Percentiles rank a stretch among this genome's conserved stretches.
These are phyloP conservation scores for Cystofilobasidium macerans DNA, from an alignment of 768 basidiomycete genomes.

Conservation along the genomic window DNA sequence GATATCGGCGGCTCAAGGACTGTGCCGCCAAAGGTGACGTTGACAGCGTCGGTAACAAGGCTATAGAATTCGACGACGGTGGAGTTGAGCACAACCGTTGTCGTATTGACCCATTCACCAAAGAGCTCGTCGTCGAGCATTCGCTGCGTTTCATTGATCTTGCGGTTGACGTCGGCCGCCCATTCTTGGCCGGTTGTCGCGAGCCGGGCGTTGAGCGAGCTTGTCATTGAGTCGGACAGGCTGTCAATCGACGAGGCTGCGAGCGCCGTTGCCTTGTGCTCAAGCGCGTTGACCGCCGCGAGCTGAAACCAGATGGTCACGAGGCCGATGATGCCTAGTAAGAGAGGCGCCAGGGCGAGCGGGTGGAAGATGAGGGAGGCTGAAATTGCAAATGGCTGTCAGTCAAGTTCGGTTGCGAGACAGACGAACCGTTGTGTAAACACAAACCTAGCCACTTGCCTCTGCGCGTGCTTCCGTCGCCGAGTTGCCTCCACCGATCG, in stretches of 20 bases:
- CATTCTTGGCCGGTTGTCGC: conserved; percentile 66
- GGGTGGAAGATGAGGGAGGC: conserved; percentile 82
- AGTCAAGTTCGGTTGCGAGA: not conserved
- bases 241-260: conserved; percentile 53
- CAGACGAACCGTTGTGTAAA: too few species aligned
- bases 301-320: conserved; percentile 80
- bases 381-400: conserved; percentile 9
- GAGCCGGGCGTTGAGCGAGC: conserved; percentile 71
- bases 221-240: conserved; percentile 60
- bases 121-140: conserved; percentile 78
- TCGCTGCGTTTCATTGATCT: conserved; percentile 57
- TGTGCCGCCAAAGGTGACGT: conserved; percentile 65
- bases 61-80: conserved; percentile 56
- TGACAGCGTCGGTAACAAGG: conserved; percentile 69
- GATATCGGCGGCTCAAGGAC: conserved; percentile 68
- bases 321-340: conserved; percentile 84
- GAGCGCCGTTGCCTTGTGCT: conserved; percentile 53
- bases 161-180: conserved; percentile 62
- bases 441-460: conserved; percentile 57
- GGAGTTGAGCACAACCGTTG: conserved; percentile 69
- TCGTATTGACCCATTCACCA: conserved; percentile 78
- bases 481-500: conserved; percentile 27
- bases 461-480: conserved; percentile 29
- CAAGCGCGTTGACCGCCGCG: conserved; percentile 61
- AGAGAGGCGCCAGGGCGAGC: conserved; percentile 76